These are phyloP conservation scores for Globisporangium apiculatum DNA, from an alignment of 352 stramenopile genomes.

Conservation along the genomic window DNA sequence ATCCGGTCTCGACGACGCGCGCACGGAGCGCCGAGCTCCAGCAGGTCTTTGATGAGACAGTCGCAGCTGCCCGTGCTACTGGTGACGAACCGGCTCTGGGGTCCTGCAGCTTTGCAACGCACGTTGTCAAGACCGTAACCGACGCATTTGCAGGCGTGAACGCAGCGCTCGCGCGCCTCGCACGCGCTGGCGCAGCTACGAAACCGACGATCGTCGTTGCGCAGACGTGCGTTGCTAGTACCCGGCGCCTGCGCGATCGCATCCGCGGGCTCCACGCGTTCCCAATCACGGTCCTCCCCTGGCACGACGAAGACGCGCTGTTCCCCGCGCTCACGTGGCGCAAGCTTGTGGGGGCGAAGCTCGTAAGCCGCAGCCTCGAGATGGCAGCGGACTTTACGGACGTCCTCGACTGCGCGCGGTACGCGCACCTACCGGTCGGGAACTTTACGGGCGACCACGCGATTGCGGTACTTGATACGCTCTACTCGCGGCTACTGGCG, in stretches of 20 bases:
- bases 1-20: conserved; percentile 52
- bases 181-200: conserved; percentile 2
- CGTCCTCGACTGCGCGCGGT: conserved; percentile 75
- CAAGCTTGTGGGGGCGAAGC: conserved; percentile 66
- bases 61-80: conserved; percentile 8
- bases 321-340: conserved; percentile 95
- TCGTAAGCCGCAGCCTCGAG: conserved; percentile 68
- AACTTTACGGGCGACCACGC: conserved; percentile 92
- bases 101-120: conserved; percentile 46
- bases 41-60: conserved; percentile 45
- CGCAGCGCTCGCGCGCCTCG: conserved; percentile 73
- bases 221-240: conserved; percentile 53
- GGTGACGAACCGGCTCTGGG: conserved; percentile 30
- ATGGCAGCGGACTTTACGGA: conserved; percentile 90
- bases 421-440: conserved; percentile 92
- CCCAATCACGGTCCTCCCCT: conserved; percentile 86
- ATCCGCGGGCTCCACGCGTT: conserved; percentile 91
- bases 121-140: conserved; percentile 73
- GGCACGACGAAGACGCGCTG: conserved; percentile 62
- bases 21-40: conserved; percentile 41
- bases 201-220: conserved; percentile 88
- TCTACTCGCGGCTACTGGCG: conserved; percentile 88
- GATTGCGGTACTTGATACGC: conserved; percentile 90
- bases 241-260: conserved; percentile 57
- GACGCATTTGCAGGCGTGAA: conserved; percentile 85